Evolutionary conservation across 2,329 filamentous ascomycete species (phyloP).

Genomic region (Talaromyces sp.): DNA sequence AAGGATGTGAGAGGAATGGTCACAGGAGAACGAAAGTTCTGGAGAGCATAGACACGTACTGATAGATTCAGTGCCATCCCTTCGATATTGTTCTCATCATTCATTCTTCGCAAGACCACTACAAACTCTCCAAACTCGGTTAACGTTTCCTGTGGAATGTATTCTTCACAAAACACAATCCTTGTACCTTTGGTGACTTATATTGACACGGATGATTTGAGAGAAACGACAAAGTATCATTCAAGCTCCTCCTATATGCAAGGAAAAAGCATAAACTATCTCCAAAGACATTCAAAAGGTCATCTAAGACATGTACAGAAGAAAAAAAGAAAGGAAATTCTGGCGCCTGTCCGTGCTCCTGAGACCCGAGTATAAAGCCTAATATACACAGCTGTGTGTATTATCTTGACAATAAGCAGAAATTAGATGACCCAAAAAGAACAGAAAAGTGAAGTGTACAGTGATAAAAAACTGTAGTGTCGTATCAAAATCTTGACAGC

Average conservation of each 20-base stretch:
- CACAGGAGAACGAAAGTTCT: background rate
- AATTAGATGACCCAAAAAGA: background rate
- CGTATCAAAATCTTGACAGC: background rate
- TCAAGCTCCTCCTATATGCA: slow-evolving; percentile 5
- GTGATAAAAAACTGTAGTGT: background rate
- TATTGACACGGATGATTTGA: too few species aligned
- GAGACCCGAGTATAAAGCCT: slow-evolving; percentile 2
- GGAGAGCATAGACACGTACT: background rate
- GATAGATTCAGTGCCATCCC: background rate
- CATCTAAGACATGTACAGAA: slow-evolving; percentile 3
- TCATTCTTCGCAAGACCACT: background rate
- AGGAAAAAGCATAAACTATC: background rate
- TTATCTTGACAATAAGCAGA: background rate
- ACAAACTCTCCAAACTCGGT: too few species aligned
- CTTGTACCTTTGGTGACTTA: too few species aligned
- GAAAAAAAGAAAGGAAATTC: background rate
- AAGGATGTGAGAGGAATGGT: background rate
- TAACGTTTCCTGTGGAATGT: too few species aligned
- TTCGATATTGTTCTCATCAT: too few species aligned
- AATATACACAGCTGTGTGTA: slow-evolving; percentile 1
- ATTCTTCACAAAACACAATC: too few species aligned
- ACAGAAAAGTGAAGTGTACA: background rate
- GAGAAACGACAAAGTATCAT: background rate
- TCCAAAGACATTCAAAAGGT: background rate
- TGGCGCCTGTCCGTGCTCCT: slow-evolving; percentile 10